Conservation (phyloP, 352 stramenopile species). For the Globisporangium lucens region DNA sequence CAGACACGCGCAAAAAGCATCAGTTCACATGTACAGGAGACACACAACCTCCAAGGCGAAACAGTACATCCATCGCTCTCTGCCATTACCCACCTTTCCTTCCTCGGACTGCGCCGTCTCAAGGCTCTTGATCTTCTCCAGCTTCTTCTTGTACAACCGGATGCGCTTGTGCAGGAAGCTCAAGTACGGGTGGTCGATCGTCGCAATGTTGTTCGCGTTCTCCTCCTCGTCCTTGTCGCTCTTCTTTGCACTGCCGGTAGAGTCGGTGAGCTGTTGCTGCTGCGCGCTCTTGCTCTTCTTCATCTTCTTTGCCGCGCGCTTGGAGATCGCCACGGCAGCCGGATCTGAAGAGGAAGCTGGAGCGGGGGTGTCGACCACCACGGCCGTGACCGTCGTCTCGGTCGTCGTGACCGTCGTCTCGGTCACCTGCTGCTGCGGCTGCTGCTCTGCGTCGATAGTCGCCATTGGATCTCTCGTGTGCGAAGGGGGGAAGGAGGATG, state of each 20-base stretch:
- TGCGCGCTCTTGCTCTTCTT: slow-evolving; percentile 20
- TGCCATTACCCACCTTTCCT: slow-evolving; percentile 33
- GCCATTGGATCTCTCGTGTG: slow-evolving; percentile 3
- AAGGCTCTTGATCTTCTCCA: slow-evolving; percentile 80
- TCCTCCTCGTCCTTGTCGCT: slow-evolving; percentile 33
- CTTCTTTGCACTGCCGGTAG: slow-evolving; percentile 2
- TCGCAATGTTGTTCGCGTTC: slow-evolving; percentile 34
- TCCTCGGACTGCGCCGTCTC: slow-evolving; percentile 41
- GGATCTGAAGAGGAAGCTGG: not conserved
- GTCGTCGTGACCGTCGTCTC: slow-evolving; percentile 4
- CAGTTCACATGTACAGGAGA: not conserved
- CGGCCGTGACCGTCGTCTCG: not conserved
- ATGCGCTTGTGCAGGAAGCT: slow-evolving; percentile 83
- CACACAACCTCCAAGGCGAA: no score
- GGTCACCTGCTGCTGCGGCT: not conserved
- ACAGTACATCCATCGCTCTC: not conserved
- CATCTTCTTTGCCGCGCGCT: slow-evolving; percentile 31
- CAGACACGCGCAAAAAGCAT: slow-evolving; percentile 2
- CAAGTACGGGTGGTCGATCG: slow-evolving; percentile 72
- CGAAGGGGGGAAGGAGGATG: not conserved
- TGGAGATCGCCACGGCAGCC: slow-evolving; percentile 11
- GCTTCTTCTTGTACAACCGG: slow-evolving; percentile 80
- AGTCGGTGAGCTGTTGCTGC: not conserved
- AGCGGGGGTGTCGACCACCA: not conserved
- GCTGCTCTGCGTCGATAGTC: slow-evolving; percentile 7